Base-by-base conservation (phyloP, 768 basidiomycete species). In the Cyathus striatus region DNA sequence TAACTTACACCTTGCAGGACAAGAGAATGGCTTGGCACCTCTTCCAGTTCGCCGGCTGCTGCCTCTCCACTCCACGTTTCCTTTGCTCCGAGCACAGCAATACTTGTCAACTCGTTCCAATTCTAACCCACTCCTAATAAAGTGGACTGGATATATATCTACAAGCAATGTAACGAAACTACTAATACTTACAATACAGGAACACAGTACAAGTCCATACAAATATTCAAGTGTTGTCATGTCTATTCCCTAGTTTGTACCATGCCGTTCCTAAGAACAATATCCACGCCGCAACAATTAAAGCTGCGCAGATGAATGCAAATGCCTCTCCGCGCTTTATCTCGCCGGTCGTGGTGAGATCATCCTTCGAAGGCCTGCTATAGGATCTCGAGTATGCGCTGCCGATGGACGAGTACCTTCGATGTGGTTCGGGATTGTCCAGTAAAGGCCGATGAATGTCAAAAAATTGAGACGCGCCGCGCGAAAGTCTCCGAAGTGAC, bases 251-350 rank as follows among this genome's bases (percentile, higher is more conserved):
- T 44, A 85, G 59, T 49, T 73, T 75, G 41, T 71, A 55, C 71
- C 71, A 81, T 0, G 81, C 83, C 14, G 79, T 83, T 7, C 53
- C 66, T 52, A 87, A 62, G 59, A 86, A 86, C 46, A 86, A 57
- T 25, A 73, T 52, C 86, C 84, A 88, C 4, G 81, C 76, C 37
- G 54, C 58, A 13, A 73, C 50, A 7, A 85, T 70, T 24, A 81
- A 52, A 2, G 49, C 38, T 14, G 48, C 65, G 34, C 69, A 72
- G 20, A 75, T 47, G 23, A 61, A 49, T 21, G 73, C 67, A 46
- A 79, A 83, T 1, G 76, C 16, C 44, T 65, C 51, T 1, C 86
- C 86, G 32, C 83, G 62, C 38, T 40, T 42, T 17, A n/a, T 40
- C 32, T 24, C 38, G 40, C 25, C 32, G 24, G n/a, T 32, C 10